A percentile compares a stretch with the other conserved stretches of the same genome.
Evolutionary conservation across 1,139 yeast species (phyloP).

Genomic region (Debaryomycetaceae sp.): DNA sequence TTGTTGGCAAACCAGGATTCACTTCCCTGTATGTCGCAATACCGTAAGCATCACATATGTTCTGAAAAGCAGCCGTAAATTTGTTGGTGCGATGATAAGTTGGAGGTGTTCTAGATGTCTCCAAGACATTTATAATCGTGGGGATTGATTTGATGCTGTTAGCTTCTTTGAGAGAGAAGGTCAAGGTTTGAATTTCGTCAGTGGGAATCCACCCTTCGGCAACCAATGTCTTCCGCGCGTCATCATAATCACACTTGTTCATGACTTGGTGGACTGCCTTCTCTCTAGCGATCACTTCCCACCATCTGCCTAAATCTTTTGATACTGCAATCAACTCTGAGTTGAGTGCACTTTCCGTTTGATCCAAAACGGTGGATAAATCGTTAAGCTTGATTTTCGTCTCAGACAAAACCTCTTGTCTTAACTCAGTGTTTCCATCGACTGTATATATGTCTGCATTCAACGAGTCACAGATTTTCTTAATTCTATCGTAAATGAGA

Average conservation of each 20-base stretch:
- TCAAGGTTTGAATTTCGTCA: slow-evolving; percentile 45
- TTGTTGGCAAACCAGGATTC: slow-evolving; percentile 76
- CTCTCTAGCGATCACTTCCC: slow-evolving; percentile 65
- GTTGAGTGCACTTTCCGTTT: slow-evolving; percentile 55
- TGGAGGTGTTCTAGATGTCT: slow-evolving; percentile 71
- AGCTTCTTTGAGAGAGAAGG: slow-evolving; percentile 28
- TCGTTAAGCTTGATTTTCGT: slow-evolving; percentile 56
- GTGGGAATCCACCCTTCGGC: slow-evolving; percentile 84
- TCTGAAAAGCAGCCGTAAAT: slow-evolving; percentile 73
- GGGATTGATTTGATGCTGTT: slow-evolving; percentile 49
- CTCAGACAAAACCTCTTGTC: slow-evolving; percentile 50
- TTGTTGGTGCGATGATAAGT: slow-evolving; percentile 75
- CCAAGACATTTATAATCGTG: slow-evolving; percentile 63
- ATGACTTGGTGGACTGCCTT: slow-evolving; percentile 65
- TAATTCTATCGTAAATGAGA: slow-evolving; percentile 37
- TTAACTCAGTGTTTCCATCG: slow-evolving; percentile 23
- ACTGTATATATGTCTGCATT: slow-evolving; percentile 43
- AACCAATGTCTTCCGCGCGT: slow-evolving; percentile 58
- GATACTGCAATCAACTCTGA: slow-evolving; percentile 75
- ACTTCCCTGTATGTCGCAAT: slow-evolving; percentile 74
- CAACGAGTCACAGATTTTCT: slow-evolving; percentile 44
- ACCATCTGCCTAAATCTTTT: slow-evolving; percentile 67
- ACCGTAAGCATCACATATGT: slow-evolving; percentile 79
- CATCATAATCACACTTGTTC: slow-evolving; percentile 66
- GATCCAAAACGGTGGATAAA: slow-evolving; percentile 52